A percentile compares a stretch with the other conserved stretches of the same genome.
Conservation (phyloP, 1,284 basidiomycete species). For the Entoloma clypeatum region DNA sequence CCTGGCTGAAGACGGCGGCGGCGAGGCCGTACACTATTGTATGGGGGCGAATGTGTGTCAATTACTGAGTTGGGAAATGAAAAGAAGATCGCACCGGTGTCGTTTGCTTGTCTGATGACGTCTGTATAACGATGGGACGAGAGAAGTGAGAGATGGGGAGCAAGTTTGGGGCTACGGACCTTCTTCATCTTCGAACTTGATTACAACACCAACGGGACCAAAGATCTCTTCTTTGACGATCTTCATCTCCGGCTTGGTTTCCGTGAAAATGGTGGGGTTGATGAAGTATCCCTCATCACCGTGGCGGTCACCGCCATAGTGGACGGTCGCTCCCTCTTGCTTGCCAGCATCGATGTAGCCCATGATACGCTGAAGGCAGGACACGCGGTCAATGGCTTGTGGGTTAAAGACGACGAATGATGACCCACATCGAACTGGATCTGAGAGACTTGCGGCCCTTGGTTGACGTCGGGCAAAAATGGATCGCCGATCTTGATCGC, state of each 20-base stretch:
- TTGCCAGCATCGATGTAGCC: slow-evolving; percentile 85
- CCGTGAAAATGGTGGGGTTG: slow-evolving; percentile 84
- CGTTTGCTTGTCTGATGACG: slow-evolving; percentile 78
- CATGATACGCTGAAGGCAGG: slow-evolving; percentile 37
- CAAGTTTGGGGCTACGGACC: slow-evolving; percentile 19
- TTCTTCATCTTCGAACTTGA: slow-evolving; percentile 67
- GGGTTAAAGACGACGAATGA: not conserved
- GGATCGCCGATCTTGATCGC: slow-evolving; percentile 69
- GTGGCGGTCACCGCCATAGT: slow-evolving; percentile 72
- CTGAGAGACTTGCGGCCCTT: slow-evolving; percentile 42
- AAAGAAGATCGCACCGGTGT: slow-evolving; percentile 42
- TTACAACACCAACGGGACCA: slow-evolving; percentile 76
- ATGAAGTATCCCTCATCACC: slow-evolving; percentile 77
- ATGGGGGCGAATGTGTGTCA: not conserved
- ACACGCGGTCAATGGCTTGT: not conserved
- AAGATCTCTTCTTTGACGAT: slow-evolving; percentile 93
- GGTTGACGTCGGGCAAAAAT: slow-evolving; percentile 54
- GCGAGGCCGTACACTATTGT: slow-evolving; percentile 79
- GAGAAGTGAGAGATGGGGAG: not conserved
- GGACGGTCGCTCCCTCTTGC: slow-evolving; percentile 78
- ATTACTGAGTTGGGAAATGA: not conserved
- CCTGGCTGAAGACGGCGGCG: slow-evolving; percentile 78
- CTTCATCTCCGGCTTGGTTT: slow-evolving; percentile 75
- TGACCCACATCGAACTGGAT: slow-evolving; percentile 37
- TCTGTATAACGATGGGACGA: slow-evolving; percentile 34